phyloP scores from a whole-genome alignment of 2,329 filamentous ascomycete genomes.

The Fusarium dlaminii region DNA sequence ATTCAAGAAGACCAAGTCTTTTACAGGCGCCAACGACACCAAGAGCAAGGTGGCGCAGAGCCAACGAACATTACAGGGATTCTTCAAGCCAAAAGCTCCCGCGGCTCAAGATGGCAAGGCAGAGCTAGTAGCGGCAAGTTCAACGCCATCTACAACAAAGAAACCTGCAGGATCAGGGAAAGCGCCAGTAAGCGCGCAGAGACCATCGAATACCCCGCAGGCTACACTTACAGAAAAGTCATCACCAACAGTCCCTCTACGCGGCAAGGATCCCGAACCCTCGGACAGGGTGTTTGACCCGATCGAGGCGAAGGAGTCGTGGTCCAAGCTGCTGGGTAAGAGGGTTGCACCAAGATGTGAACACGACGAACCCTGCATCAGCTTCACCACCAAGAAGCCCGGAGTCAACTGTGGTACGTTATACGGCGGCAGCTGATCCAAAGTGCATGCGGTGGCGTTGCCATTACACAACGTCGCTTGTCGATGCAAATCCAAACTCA shows the following conservation, averaged over 20 bases:
- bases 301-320: constrained; percentile 79
- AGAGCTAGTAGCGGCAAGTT: background rate
- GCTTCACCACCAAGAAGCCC: constrained; percentile 84
- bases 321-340: constrained; percentile 84
- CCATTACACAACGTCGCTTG: background rate
- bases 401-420: constrained; percentile 78
- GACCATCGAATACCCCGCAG: background rate
- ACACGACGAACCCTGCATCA: constrained; percentile 88
- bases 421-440: background rate
- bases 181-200: background rate
- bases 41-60: constrained; percentile 48
- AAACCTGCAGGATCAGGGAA: constrained; percentile 5
- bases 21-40: constrained; percentile 31
- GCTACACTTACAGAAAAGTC: background rate
- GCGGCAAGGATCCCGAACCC: constrained; percentile 15
- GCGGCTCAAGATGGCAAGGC: constrained; percentile 12
- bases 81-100: constrained; percentile 70
- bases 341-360: constrained; percentile 82
- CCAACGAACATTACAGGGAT: constrained; percentile 75
- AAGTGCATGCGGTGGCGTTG: constrained; percentile 15
- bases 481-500: background rate
- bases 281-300: constrained; percentile 68
- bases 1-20: constrained; percentile 43
- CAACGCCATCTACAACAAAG: constrained; percentile 27
- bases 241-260: background rate